phyloP scores from a whole-genome alignment of 129 eudicot species.

The Artemisia argyi region DNA sequence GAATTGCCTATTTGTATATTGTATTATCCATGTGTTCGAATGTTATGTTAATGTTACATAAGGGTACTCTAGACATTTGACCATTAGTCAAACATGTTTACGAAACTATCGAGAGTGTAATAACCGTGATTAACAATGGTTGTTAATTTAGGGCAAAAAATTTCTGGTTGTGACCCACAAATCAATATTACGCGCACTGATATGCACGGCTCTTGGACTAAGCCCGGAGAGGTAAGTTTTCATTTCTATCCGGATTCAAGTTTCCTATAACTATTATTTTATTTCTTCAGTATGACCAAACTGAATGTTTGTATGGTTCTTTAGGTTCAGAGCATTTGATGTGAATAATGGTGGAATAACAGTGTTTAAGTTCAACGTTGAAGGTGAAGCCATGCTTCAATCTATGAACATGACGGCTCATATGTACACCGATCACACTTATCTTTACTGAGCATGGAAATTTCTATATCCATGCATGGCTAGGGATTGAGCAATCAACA shows the following conservation, averaged over 20 bases:
- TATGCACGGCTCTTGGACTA: conserved; percentile 76
- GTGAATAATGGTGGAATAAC: conserved; percentile 74
- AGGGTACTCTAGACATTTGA: conserved; percentile 17
- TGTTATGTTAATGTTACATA: background rate
- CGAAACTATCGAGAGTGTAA: background rate
- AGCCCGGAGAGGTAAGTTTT: conserved; percentile 57
- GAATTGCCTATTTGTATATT: background rate
- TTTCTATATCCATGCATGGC: background rate
- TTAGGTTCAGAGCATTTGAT: conserved; percentile 72
- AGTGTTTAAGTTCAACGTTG: conserved; percentile 57
- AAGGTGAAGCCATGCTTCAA: conserved; percentile 77
- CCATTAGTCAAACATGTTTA: background rate
- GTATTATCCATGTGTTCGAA: background rate
- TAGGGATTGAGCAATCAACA: background rate
- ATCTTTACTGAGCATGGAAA: conserved; percentile 38
- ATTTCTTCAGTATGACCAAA: background rate
- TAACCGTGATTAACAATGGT: conserved; percentile 1
- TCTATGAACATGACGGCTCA: conserved; percentile 88
- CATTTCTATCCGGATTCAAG: background rate
- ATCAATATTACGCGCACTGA: conserved; percentile 73
- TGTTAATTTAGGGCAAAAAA: conserved; percentile 48
- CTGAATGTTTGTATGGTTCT: background rate
- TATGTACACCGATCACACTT: conserved; percentile 66
- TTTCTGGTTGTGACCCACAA: conserved; percentile 81
- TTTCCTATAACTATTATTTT: no score